phyloP scores from a whole-genome alignment of 2,329 filamentous ascomycete species.

The Leptosphaerulina australis region DNA sequence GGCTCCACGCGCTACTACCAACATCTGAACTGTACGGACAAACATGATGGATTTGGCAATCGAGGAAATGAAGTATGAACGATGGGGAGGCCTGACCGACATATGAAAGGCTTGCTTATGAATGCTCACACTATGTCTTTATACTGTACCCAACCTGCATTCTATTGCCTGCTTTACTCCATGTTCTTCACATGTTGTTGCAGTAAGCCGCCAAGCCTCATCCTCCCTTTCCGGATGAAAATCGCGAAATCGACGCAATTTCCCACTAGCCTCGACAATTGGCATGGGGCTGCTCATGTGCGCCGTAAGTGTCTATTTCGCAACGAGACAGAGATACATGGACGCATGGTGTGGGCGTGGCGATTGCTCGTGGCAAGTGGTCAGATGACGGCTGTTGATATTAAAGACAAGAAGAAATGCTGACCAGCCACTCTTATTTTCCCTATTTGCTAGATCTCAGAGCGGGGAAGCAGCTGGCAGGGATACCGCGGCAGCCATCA shows the following conservation, averaged over 20 bases:
- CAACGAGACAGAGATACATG: conserved; percentile 9
- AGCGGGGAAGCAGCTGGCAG: conserved; percentile 20
- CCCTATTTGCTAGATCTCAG: conserved; percentile 7
- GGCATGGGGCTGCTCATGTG: conserved; percentile 9
- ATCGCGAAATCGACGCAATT: conserved; percentile 37
- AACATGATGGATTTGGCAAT: background rate
- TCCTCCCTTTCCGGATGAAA: conserved; percentile 30
- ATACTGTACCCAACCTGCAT: conserved; percentile 18
- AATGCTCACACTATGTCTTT: background rate
- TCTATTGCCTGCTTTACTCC: conserved; percentile 13
- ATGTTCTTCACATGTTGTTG: conserved; percentile 4
- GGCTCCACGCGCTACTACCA: conserved; percentile 17
- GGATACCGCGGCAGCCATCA: conserved; percentile 15
- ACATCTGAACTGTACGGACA: conserved; percentile 3
- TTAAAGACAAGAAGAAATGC: background rate
- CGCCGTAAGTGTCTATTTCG: conserved; percentile 26
- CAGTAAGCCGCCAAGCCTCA: conserved; percentile 27
- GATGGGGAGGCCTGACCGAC: background rate
- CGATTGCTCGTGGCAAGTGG: conserved; percentile 10
- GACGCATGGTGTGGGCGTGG: conserved; percentile 20
- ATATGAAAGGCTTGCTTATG: background rate
- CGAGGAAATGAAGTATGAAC: background rate
- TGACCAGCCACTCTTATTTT: conserved; percentile 1
- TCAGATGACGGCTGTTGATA: conserved; percentile 1
- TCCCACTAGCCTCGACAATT: conserved; percentile 20